Percentiles rank a stretch among this genome's conserved stretches.
phyloP scores from a whole-genome alignment of 140 eudicot genomes.

The Senecio squalidus region DNA sequence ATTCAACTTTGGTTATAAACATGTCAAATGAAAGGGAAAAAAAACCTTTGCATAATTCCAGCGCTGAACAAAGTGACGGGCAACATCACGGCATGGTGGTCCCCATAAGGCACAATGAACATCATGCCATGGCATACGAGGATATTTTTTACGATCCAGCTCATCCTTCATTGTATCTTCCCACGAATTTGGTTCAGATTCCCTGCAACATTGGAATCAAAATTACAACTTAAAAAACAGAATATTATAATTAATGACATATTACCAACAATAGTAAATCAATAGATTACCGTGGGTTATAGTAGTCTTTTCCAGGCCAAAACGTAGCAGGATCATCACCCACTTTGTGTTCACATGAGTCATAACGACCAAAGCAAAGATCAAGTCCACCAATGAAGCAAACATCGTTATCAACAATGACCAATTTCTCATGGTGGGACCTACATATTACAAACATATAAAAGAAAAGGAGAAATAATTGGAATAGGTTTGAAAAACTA shows the following conservation, averaged over 20 bases:
- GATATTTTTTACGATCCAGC: slow-evolving; percentile 71
- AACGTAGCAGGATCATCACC: slow-evolving; percentile 73
- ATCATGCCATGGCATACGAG: slow-evolving; percentile 99
- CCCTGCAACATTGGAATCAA: slow-evolving; percentile 38
- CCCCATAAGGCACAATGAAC: slow-evolving; percentile 81
- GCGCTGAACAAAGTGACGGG: slow-evolving; percentile 41
- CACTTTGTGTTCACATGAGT: slow-evolving; percentile 79
- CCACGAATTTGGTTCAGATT: slow-evolving; percentile 99
- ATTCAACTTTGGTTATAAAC: neutral
- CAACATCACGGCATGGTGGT: slow-evolving; percentile 45
- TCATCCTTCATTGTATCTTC: slow-evolving; percentile 96
- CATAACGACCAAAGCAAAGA: slow-evolving; percentile 98
- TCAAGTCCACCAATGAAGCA: slow-evolving; percentile 98
- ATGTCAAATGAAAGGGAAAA: slow-evolving; percentile 1
- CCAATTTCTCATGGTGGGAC: slow-evolving; percentile 47
- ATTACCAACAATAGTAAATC: slow-evolving; percentile 8
- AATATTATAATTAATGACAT: neutral
- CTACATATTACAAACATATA: slow-evolving; percentile 13
- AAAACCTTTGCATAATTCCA: slow-evolving; percentile 65
- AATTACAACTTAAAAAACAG: neutral
- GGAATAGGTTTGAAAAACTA: neutral
- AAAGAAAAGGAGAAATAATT: neutral
- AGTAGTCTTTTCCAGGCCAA: slow-evolving; percentile 99
- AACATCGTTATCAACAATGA: slow-evolving; percentile 54
- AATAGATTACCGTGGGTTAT: slow-evolving; percentile 75